Evolutionary conservation across 805 yeast species (phyloP).

Genomic region (Priceomyces melissophilus): DNA sequence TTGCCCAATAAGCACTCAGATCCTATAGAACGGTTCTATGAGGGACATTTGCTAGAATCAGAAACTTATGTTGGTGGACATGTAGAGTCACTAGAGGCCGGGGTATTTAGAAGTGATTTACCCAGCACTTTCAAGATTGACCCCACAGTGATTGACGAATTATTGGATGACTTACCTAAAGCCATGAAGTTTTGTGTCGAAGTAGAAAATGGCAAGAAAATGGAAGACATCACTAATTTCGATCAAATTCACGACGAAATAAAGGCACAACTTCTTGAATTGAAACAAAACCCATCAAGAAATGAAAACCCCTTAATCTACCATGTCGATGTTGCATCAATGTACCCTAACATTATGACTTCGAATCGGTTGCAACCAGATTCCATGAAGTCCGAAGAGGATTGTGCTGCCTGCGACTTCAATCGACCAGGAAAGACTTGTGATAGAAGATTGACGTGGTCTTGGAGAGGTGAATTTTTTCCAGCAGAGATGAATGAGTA

Average conservation of each 20-base stretch:
- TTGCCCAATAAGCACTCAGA: constrained; percentile 93
- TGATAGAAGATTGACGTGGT: constrained; percentile 90
- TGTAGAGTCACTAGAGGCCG: constrained; percentile 96
- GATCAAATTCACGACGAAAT: constrained; percentile 69
- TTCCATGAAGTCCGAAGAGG: constrained; percentile 91
- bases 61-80: constrained; percentile 99
- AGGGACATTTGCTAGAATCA: constrained; percentile 89
- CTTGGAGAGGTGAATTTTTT: constrained; percentile 96
- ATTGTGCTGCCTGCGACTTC: constrained; percentile 96
- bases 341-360: constrained; percentile 99
- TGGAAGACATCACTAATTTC: constrained; percentile 78
- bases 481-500: constrained; percentile 93
- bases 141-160: constrained; percentile 76
- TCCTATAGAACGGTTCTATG: constrained; percentile 90
- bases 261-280: constrained; percentile 48
- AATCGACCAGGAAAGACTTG: constrained; percentile 93
- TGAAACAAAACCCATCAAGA: constrained; percentile 62
- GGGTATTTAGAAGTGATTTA: constrained; percentile 91
- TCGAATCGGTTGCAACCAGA: constrained; percentile 97
- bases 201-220: constrained; percentile 68
- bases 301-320: constrained; percentile 82
- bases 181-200: constrained; percentile 81
- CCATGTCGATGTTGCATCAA: constrained; percentile 98
- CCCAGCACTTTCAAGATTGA: constrained; percentile 73
- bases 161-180: constrained; percentile 65